These are phyloP conservation scores for Heterobasidion annosum DNA, from an alignment of 1,284 basidiomycete species.

Conservation along the genomic window DNA sequence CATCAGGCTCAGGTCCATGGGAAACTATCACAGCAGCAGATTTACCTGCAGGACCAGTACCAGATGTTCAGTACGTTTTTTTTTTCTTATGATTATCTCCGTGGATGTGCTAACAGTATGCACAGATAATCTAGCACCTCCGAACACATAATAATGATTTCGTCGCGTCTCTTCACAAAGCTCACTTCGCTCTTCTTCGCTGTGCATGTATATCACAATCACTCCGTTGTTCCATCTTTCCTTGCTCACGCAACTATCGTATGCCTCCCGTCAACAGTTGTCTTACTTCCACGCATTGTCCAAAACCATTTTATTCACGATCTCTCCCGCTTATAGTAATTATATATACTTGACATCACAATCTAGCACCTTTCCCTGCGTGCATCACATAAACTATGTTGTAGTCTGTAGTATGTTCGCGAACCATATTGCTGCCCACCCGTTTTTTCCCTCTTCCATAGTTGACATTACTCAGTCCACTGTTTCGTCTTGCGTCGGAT, in stretches of 20 bases:
- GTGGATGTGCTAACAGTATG: background rate
- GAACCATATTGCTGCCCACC: no score
- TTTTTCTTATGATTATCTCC: background rate
- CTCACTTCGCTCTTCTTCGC: background rate
- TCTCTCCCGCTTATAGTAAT: no score
- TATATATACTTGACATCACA: no score
- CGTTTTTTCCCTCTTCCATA: no score
- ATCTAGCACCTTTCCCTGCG: no score
- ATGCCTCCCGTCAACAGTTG: background rate
- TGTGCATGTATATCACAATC: background rate
- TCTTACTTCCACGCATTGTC: background rate
- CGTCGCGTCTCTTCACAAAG: background rate
- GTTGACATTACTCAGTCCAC: no score
- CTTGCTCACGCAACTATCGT: background rate
- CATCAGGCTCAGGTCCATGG: background rate
- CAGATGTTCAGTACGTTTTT: conserved; percentile 1
- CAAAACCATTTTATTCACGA: background rate
- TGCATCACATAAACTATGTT: no score
- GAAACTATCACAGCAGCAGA: background rate
- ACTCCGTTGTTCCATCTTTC: background rate
- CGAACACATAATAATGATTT: background rate
- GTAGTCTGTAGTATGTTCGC: no score
- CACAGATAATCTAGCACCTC: background rate
- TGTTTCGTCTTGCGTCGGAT: no score
- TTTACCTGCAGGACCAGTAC: conserved; percentile 4